Percentiles rank a stretch among this genome's conserved stretches.
These are phyloP conservation scores for Skeletonema tropicum DNA, from an alignment of 108 stramenopile species.

Conservation along the genomic window DNA sequence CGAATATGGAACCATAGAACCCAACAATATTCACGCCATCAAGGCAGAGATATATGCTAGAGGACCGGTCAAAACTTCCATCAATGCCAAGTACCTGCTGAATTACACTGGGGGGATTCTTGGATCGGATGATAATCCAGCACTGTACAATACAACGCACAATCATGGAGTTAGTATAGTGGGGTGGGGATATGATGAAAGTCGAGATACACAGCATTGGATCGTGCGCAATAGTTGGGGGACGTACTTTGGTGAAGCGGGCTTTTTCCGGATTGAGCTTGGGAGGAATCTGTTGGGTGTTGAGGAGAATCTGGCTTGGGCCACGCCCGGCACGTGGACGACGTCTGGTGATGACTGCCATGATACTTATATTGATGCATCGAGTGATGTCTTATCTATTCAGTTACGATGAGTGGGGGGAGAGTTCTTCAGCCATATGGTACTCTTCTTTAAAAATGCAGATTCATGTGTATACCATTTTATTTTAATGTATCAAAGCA, in stretches of 20 bases:
- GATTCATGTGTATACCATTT: no score
- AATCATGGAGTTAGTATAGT: constrained; percentile 76
- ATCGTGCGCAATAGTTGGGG: constrained; percentile 80
- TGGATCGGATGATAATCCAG: constrained; percentile 46
- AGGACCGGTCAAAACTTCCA: constrained; percentile 61
- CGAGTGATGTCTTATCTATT: constrained; percentile 6
- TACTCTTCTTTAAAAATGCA: no score
- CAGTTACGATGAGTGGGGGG: neutral
- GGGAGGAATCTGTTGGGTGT: constrained; percentile 60
- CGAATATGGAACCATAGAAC: constrained; percentile 67
- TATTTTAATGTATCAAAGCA: no score
- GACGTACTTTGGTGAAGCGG: constrained; percentile 53
- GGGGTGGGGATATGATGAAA: constrained; percentile 73
- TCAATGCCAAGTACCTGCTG: constrained; percentile 49
- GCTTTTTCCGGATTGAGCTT: constrained; percentile 53
- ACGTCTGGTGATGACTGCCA: constrained; percentile 30
- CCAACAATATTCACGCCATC: constrained; percentile 53
- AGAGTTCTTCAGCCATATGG: no score
- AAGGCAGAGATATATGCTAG: constrained; percentile 68
- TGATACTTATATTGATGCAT: constrained; percentile 27
- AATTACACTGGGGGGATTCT: constrained; percentile 68
- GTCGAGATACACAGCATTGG: constrained; percentile 60
- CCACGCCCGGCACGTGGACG: constrained; percentile 49
- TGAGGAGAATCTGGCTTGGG: constrained; percentile 56
- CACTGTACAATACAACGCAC: constrained; percentile 27